Base-by-base conservation (phyloP, 2,329 filamentous ascomycete species). In the Reticulascus tulasneorum region DNA sequence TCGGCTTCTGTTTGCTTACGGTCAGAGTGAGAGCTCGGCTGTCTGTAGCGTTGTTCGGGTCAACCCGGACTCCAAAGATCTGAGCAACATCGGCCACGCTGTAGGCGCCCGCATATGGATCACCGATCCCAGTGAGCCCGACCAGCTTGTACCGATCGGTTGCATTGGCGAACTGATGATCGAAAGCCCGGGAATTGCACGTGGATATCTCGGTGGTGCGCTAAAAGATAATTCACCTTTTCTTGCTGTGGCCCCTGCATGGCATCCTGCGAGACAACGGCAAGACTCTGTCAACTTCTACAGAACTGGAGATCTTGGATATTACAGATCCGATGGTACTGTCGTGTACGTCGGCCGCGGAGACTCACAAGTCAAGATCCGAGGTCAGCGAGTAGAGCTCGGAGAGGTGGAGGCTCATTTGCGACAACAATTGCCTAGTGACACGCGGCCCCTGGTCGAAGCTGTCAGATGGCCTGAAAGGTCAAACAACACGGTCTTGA, bases 371-470 rank as follows among this genome's bases (percentile, higher is more conserved):
- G 47, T 60, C 40, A 61, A 61, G 43, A 47, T 60, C 5, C 49
- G 49, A n/a, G 56, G 58, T 7, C 55, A 60, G 15, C 50, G 58
- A 10, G 46, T 59, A 6, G 58, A 61, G 26, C 45, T 55, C 0
- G 55, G 48, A 1, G 58, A 60, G 23, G 48, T 60, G 7, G 55
- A 60, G 42, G 40, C 53, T 15, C 46, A 42, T 17, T 21, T 39
- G 4, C 27, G 39, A 12, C 23, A 33, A 8, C 22, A n/a, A 9
- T 18, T 33, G 6, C 31, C 31, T 7, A 7, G 11, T 2, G 22
- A 29, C 12, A 27, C 30, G 19, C 6, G 24, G 10, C 23, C 33
- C 17, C 29, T 40, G n/a, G 25, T 29, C 10, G 29, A 38, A 24
- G 33, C 30, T 34, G 29, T 40, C 26, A 24, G 19, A 23, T 22